Base-by-base conservation (phyloP, 768 basidiomycete genomes). In the Hygrocybe punicea region DNA sequence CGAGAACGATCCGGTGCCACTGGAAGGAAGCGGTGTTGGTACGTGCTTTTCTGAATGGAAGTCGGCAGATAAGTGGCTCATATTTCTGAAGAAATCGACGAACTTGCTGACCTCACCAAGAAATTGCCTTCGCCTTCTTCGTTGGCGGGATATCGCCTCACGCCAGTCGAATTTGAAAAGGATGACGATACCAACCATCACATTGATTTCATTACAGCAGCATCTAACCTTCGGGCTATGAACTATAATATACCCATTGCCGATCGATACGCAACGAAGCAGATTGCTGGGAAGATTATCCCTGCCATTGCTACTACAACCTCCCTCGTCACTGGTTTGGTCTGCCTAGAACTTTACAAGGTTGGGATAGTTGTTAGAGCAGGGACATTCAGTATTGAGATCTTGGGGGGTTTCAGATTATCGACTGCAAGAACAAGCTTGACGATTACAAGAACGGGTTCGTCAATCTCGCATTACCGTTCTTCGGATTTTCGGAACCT, bases 251-350 rank as follows among this genome's bases (percentile, higher is more conserved):
- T 99, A 66, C 80, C 82, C 49, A 75, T 81, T 17, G 93, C 95
- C 13, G 92, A 95, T 72, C 82, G 86, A 52, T 95, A 98, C 75
- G 82, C 86, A 51, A 98, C 97, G 40, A 98, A 98, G 78, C 91
- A 94, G 71, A 96, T 98, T 66, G 95, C 95, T 13, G 96, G 97
- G 49, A 98, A 98, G 80, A 98, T 98, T 68, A 98, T 99, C 61
- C 97, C 97, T 57, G 97, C 97, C 19, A 98, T 98, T 67, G 96
- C 95, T n/a, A 98, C 96, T 5, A 98, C 96, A 4, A 98, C 97
- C 1, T 87, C 94, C 16, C 82, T 98, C 50, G 91, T 97, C 48
- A 93, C 93, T n/a, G 96, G 96, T 17, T 73, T 98, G 57, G 92
- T 96, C 46, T 98, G 96, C 72, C 73, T 98, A 51, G 97, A 99